phyloP scores from a whole-genome alignment of 805 yeast genomes.

The Pachysolen tannophilus region DNA sequence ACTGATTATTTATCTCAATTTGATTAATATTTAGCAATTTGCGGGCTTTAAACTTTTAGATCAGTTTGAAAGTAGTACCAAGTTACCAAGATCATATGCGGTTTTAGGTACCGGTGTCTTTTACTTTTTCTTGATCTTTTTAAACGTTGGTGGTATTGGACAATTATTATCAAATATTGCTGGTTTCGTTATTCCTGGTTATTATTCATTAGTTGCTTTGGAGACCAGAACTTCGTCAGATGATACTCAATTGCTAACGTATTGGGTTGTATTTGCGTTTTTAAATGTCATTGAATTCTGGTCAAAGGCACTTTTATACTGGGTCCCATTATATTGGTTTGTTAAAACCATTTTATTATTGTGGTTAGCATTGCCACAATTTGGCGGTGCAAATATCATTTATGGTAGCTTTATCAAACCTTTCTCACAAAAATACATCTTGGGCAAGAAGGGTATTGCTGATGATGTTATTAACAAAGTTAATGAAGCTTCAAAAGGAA shows the following conservation, averaged over 20 bases:
- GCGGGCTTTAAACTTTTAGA: constrained; percentile 25
- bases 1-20: background rate
- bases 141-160: constrained; percentile 93
- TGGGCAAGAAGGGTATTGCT: constrained; percentile 14
- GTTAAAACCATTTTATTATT: constrained; percentile 83
- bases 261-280: constrained; percentile 97
- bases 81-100: constrained; percentile 79
- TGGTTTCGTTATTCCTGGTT: constrained; percentile 86
- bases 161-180: constrained; percentile 89
- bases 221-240: constrained; percentile 62
- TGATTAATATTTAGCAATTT: constrained; percentile 14
- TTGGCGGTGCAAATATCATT: constrained; percentile 76
- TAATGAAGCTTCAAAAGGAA: constrained; percentile 35
- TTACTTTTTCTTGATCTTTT: constrained; percentile 72
- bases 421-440: constrained; percentile 35
- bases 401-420: constrained; percentile 67
- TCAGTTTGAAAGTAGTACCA: constrained; percentile 34
- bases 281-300: constrained; percentile 92
- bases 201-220: constrained; percentile 78
- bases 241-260: constrained; percentile 84
- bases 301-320: constrained; percentile 86
- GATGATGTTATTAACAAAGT: constrained; percentile 33
- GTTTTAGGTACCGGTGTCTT: constrained; percentile 54
- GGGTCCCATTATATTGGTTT: constrained; percentile 96
- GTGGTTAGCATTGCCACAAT: constrained; percentile 81